Evolutionary conservation across 164 flowering plant genomes (phyloP).

Genomic region (Vitis amurensis): DNA sequence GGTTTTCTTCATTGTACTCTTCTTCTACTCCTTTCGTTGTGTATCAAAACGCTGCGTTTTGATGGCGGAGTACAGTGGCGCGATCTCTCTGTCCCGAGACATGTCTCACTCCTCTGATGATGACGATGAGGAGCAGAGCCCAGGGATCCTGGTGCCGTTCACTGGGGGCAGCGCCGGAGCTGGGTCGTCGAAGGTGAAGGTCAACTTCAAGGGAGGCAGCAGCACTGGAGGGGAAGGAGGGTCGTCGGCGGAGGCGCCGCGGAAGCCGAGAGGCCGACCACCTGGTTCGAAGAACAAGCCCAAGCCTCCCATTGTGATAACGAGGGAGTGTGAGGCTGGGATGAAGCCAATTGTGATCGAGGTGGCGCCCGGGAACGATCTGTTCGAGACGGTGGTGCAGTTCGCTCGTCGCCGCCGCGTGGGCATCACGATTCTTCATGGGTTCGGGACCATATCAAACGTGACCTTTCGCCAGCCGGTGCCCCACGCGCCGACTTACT

Average conservation of each 20-base stretch:
- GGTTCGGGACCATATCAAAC: slow-evolving; percentile 49
- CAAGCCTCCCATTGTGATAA: slow-evolving; percentile 51
- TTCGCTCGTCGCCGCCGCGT: slow-evolving; percentile 31
- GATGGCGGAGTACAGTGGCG: slow-evolving; percentile 28
- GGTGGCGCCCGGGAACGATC: slow-evolving; percentile 39
- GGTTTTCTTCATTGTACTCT: not conserved
- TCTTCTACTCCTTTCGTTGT: not conserved
- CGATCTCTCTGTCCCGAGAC: slow-evolving; percentile 22
- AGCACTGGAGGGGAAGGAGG: not conserved
- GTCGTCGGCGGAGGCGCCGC: no score
- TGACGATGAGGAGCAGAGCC: slow-evolving; percentile 15
- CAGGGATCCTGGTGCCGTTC: not conserved
- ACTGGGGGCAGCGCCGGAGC: not conserved
- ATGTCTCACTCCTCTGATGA: slow-evolving; percentile 19
- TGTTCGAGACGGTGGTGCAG: slow-evolving; percentile 36
- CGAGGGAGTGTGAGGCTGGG: slow-evolving; percentile 39
- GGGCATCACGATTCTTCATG: slow-evolving; percentile 42
- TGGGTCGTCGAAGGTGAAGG: not conserved
- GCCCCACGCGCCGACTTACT: slow-evolving; percentile 36
- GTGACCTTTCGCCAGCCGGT: slow-evolving; percentile 51
- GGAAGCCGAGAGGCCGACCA: slow-evolving; percentile 47
- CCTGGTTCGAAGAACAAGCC: slow-evolving; percentile 58
- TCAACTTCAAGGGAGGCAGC: not conserved
- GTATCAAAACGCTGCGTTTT: not conserved
- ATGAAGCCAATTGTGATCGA: slow-evolving; percentile 45